Percentiles rank a stretch among this genome's conserved stretches.
Conservation (phyloP, 176 grass and related monocot genomes). For the Oryza glaberrima region DNA sequence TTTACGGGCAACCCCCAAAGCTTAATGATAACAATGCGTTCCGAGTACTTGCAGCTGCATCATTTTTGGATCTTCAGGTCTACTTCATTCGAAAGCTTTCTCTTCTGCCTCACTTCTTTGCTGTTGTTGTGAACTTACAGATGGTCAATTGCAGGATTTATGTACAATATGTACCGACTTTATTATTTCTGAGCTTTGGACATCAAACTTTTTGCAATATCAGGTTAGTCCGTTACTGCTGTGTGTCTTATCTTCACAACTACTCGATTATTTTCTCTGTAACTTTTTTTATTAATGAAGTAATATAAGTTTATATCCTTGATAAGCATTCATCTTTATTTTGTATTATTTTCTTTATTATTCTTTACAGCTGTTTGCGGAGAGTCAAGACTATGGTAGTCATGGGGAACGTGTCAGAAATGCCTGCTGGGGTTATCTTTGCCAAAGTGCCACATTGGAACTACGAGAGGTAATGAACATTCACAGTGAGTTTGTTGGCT, state of each 20-base stretch:
- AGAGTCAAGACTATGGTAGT: constrained; percentile 95
- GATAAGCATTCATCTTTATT: neutral
- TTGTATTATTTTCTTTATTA: neutral
- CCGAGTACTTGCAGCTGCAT: constrained; percentile 89
- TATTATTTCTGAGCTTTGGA: constrained; percentile 97
- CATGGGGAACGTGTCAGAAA: constrained; percentile 90
- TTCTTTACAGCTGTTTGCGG: constrained; percentile 78
- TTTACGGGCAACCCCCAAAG: constrained; percentile 89
- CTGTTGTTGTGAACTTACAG: constrained; percentile 26
- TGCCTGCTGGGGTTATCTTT: constrained; percentile 99
- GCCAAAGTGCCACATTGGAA: constrained; percentile 94
- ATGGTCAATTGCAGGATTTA: constrained; percentile 67
- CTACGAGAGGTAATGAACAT: constrained; percentile 62
- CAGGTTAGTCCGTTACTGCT: constrained; percentile 47
- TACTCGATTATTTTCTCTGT: neutral
- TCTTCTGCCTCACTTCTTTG: constrained; percentile 10
- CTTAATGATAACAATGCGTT: constrained; percentile 90
- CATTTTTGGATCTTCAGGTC: constrained; percentile 98
- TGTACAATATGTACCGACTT: constrained; percentile 98
- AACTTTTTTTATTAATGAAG: neutral
- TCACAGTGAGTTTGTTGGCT: neutral
- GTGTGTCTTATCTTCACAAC: constrained; percentile 8
- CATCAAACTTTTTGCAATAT: constrained; percentile 92
- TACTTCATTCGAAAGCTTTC: neutral
- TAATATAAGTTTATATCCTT: neutral